Conservation (phyloP, 305 asterid genomes). For the Lippia alba region DNA sequence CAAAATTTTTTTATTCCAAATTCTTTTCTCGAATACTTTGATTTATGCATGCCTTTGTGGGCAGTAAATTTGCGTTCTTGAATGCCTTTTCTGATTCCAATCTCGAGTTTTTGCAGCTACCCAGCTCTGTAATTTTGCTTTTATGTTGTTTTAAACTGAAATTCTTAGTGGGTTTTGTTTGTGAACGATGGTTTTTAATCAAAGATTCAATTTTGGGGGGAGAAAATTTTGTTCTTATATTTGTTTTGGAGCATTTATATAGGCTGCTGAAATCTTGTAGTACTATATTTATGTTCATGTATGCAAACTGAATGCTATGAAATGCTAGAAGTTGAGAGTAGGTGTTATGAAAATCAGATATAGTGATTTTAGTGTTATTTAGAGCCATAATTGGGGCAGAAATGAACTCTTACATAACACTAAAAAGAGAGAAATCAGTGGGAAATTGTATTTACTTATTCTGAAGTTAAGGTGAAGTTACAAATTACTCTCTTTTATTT, state of each 20-base stretch:
- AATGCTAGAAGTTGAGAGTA: too few relatives aligned
- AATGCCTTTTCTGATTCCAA: background rate
- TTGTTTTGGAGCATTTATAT: background rate
- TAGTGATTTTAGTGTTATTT: too few relatives aligned
- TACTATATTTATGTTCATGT: background rate
- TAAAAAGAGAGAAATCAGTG: too few relatives aligned
- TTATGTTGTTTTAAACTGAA: background rate
- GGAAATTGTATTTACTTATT: background rate
- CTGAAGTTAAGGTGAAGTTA: background rate
- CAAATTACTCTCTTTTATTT: too few relatives aligned
- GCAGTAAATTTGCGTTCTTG: conserved; percentile 2
- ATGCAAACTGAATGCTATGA: background rate
- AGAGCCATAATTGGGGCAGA: too few relatives aligned
- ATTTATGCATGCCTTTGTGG: conserved; percentile 1
- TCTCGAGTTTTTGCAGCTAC: background rate
- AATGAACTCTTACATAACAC: too few relatives aligned
- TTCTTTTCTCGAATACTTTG: background rate
- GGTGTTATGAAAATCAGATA: too few relatives aligned
- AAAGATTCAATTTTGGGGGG: conserved; percentile 21
- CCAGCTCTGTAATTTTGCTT: background rate
- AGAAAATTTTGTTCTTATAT: background rate
- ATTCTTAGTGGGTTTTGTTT: background rate
- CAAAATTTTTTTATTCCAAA: background rate
- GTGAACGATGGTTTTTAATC: background rate
- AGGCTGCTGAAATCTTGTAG: background rate